phyloP scores from a whole-genome alignment of 169 alveolate species.

The Eimeria falciformis region DNA sequence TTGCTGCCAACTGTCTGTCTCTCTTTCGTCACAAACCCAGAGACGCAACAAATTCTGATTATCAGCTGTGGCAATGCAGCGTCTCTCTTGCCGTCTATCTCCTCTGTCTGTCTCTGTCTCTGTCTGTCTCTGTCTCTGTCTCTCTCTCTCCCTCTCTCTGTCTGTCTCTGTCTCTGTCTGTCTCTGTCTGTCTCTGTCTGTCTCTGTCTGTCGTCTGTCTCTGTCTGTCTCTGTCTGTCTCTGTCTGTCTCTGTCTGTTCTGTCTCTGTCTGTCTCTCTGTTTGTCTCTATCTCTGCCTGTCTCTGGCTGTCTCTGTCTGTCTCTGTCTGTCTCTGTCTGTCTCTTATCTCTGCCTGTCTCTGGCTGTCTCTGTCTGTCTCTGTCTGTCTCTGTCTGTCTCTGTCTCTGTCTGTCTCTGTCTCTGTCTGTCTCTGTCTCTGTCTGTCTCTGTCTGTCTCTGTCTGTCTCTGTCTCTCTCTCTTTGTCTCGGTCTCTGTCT shows the following conservation, averaged over 20 bases:
- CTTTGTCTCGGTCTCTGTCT: too few species aligned
- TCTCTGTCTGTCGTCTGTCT: background rate
- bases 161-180: background rate
- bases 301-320: background rate
- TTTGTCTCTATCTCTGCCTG: background rate
- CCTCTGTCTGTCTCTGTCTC: too few species aligned
- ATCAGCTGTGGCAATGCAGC: background rate
- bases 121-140: background rate
- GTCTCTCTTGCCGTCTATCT: background rate
- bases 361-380: background rate
- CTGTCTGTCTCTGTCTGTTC: background rate
- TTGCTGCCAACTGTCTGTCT: background rate
- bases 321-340: background rate
- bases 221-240: background rate
- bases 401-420: background rate
- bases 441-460: background rate
- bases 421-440: background rate
- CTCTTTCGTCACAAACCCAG: background rate
- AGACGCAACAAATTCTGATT: background rate
- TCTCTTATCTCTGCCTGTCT: background rate
- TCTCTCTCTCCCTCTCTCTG: background rate
- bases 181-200: background rate
- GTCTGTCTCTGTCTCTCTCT: too few species aligned
- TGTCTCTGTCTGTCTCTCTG: background rate
- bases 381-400: background rate